phyloP scores from a whole-genome alignment of 495 filamentous ascomycete genomes.

The Penicillium steckii region DNA sequence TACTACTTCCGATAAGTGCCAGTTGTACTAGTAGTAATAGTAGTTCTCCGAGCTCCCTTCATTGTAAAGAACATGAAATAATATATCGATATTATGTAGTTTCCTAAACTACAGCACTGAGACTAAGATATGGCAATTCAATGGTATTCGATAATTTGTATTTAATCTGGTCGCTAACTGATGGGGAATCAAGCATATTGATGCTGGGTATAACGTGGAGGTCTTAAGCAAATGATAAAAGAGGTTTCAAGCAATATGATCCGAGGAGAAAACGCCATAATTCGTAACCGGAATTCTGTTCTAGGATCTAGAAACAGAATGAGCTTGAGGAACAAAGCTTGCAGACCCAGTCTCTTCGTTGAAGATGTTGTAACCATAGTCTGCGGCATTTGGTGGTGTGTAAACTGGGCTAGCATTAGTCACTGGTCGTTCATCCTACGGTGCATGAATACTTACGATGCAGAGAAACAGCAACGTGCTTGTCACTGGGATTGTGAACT shows the following conservation, averaged over 20 bases:
- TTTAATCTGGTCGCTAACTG: background rate
- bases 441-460: conserved; percentile 58
- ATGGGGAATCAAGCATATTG: background rate
- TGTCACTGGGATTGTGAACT: conserved; percentile 66
- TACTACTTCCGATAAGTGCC: too few species aligned
- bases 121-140: background rate
- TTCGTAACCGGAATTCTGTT: background rate
- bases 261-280: background rate
- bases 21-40: too few species aligned
- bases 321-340: conserved; percentile 32
- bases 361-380: conserved; percentile 72
- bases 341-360: conserved; percentile 62
- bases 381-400: conserved; percentile 63
- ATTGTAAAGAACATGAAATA: too few species aligned
- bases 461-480: conserved; percentile 75
- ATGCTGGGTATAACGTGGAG: background rate
- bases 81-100: too few species aligned
- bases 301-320: conserved; percentile 4
- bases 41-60: too few species aligned
- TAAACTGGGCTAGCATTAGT: conserved; percentile 13
- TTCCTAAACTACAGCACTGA: too few species aligned
- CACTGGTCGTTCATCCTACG: background rate
- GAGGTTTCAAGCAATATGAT: background rate
- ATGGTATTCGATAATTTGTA: background rate
- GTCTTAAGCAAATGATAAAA: background rate